phyloP scores from a whole-genome alignment of 768 basidiomycete genomes.

The Strobilomyces echinocephalus region DNA sequence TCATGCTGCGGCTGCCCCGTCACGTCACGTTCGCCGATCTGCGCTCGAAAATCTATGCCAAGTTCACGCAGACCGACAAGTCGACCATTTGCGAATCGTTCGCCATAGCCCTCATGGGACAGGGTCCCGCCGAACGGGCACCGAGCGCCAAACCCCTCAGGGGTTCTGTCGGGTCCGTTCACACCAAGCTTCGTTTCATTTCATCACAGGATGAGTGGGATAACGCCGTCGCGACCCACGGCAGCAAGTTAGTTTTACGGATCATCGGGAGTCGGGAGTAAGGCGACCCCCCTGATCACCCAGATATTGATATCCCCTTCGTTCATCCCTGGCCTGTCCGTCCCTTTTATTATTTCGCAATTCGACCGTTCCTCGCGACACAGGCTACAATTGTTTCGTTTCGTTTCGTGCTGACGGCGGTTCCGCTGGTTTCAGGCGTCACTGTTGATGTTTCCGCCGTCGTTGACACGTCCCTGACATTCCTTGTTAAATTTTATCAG shows the following conservation, averaged over 20 bases:
- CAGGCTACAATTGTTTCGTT: slow-evolving; percentile 1
- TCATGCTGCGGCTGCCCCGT: slow-evolving; percentile 54
- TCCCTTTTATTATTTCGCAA: background rate
- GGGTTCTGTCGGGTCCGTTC: slow-evolving; percentile 28
- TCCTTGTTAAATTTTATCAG: background rate
- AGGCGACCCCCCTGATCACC: background rate
- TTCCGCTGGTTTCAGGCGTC: background rate
- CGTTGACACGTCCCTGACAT: background rate
- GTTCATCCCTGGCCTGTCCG: slow-evolving; percentile 6
- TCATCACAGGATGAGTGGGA: slow-evolving; percentile 60
- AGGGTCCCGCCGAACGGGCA: slow-evolving; percentile 18
- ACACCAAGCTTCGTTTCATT: slow-evolving; percentile 40
- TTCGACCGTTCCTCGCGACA: slow-evolving; percentile 8
- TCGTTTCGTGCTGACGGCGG: background rate
- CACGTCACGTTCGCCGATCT: slow-evolving; percentile 47
- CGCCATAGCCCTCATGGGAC: slow-evolving; percentile 49
- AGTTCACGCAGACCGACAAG: slow-evolving; percentile 61
- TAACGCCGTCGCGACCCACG: slow-evolving; percentile 38
- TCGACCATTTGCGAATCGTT: slow-evolving; percentile 52
- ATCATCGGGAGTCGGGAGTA: slow-evolving; percentile 36
- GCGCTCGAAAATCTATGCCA: slow-evolving; percentile 56
- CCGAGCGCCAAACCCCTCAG: slow-evolving; percentile 25
- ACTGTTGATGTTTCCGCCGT: background rate
- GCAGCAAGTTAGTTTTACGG: slow-evolving; percentile 53
- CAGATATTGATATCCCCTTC: background rate